Percentiles rank a stretch among this genome's conserved stretches.
phyloP scores from a whole-genome alignment of 257 asterid species.

The Perilla frutescens region DNA sequence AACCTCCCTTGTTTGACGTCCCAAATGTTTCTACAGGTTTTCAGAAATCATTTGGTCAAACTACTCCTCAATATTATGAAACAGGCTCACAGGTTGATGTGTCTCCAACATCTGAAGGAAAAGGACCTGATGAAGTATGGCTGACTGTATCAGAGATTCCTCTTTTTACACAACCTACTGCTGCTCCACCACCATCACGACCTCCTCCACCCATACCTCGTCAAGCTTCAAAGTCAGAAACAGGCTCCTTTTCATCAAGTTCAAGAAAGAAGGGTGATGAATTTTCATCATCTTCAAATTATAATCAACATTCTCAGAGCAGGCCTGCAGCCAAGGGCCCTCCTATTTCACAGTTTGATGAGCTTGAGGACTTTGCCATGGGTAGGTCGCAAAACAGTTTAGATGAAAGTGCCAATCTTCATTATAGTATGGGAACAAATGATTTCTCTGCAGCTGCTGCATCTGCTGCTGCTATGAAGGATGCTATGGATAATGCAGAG shows the following conservation, averaged over 20 bases:
- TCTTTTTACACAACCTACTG: constrained; percentile 84
- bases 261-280: constrained; percentile 65
- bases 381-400: constrained; percentile 58
- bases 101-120: constrained; percentile 65
- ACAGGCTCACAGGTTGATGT: constrained; percentile 50
- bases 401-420: constrained; percentile 54
- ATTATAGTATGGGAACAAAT: constrained; percentile 63
- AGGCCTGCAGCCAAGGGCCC: constrained; percentile 61
- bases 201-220: constrained; percentile 95
- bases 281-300: constrained; percentile 58
- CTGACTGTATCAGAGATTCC: constrained; percentile 91
- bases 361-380: constrained; percentile 86
- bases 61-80: constrained; percentile 63
- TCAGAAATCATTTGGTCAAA: constrained; percentile 58
- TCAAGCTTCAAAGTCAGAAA: constrained; percentile 51
- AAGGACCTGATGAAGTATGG: constrained; percentile 78
- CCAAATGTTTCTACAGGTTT: constrained; percentile 65
- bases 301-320: constrained; percentile 54
- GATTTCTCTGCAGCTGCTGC: constrained; percentile 87
- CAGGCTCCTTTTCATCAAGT: constrained; percentile 59
- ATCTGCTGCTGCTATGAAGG: constrained; percentile 99
- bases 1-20: constrained; percentile 74
- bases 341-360: constrained; percentile 80
- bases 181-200: constrained; percentile 97
- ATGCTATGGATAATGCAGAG: constrained; percentile 99